These are phyloP conservation scores for Fusarium humuli DNA, from an alignment of 2,329 filamentous ascomycete genomes.

Conservation along the genomic window DNA sequence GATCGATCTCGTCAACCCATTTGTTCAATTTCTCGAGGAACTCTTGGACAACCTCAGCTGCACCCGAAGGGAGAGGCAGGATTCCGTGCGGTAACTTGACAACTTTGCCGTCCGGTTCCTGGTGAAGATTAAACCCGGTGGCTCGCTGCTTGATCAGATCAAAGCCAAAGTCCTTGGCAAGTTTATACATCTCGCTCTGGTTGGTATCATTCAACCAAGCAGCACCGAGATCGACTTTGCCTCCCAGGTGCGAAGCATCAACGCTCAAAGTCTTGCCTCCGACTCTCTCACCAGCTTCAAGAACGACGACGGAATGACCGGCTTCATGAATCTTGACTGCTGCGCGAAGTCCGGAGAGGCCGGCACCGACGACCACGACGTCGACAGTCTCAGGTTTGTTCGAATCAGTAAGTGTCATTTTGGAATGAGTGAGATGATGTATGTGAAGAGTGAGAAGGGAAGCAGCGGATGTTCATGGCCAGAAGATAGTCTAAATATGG, in stretches of 20 bases:
- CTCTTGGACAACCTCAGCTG: constrained; percentile 5
- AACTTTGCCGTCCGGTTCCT: constrained; percentile 21
- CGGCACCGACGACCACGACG: constrained; percentile 38
- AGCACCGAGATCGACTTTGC: constrained; percentile 39
- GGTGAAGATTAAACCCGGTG: constrained; percentile 17
- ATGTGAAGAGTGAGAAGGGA: not conserved
- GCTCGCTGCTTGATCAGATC: constrained; percentile 36
- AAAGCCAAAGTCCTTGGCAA: constrained; percentile 32
- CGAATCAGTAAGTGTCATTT: constrained; percentile 11
- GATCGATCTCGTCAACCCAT: constrained; percentile 18
- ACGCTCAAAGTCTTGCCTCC: constrained; percentile 57
- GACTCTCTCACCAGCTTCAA: constrained; percentile 61
- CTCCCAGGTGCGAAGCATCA: constrained; percentile 5
- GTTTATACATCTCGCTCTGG: constrained; percentile 34
- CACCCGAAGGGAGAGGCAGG: constrained; percentile 15
- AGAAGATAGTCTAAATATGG: not conserved
- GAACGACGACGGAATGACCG: constrained; percentile 54
- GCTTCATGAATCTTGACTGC: constrained; percentile 50
- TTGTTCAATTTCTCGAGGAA: constrained; percentile 14
- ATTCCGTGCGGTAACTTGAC: constrained; percentile 21
- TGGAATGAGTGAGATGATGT: not conserved
- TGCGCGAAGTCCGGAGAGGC: constrained; percentile 52
- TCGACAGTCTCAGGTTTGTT: constrained; percentile 12
- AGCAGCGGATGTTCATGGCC: not conserved
- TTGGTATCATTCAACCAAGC: constrained; percentile 44